Conservation (phyloP, 164 flowering plant genomes). For the Chloranthus sessilifolius region DNA sequence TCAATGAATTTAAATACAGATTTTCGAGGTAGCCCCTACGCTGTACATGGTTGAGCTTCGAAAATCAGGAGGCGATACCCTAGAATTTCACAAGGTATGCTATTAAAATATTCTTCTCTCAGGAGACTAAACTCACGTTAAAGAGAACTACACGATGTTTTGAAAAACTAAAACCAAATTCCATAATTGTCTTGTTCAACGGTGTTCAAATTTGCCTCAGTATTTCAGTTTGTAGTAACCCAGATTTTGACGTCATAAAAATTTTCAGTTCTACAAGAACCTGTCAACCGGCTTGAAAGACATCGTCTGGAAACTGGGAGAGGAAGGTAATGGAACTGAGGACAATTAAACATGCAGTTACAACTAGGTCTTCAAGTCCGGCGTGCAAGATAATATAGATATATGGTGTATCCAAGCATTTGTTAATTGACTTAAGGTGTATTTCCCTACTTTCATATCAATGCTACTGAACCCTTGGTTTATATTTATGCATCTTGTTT, state of each 20-base stretch:
- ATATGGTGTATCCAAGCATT: no score
- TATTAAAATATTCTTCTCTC: not conserved
- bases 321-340: no score
- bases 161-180: not conserved
- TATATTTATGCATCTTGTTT: no score
- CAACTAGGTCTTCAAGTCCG: no score
- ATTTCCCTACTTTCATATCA: no score
- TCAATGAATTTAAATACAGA: constrained; percentile 28
- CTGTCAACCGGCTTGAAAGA: constrained; percentile 56
- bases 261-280: constrained; percentile 55
- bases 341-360: no score
- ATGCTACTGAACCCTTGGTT: no score
- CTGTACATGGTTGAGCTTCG: constrained; percentile 94
- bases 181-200: no score
- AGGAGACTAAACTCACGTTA: no score
- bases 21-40: constrained; percentile 96
- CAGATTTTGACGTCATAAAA: not conserved
- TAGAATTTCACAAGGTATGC: constrained; percentile 96
- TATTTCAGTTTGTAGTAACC: not conserved
- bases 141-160: no score
- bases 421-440: no score
- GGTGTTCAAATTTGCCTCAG: not conserved
- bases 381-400: no score
- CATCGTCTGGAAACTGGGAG: constrained; percentile 49
- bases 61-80: constrained; percentile 89